phyloP scores from a whole-genome alignment of 2,329 filamentous ascomycete genomes.

The Anthostomella pinea region DNA sequence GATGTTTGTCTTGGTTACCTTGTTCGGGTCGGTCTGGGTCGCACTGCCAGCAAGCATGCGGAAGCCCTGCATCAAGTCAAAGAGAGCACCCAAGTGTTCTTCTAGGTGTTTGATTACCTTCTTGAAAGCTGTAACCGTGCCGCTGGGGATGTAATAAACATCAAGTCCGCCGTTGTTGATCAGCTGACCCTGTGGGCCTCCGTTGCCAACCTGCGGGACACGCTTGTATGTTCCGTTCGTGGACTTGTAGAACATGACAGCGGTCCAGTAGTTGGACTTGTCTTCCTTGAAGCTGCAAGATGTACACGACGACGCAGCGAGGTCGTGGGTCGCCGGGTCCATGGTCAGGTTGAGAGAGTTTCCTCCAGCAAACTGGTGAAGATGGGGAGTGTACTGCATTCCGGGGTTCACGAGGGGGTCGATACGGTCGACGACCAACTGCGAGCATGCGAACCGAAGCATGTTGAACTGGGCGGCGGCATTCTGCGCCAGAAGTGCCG shows the following conservation, averaged over 20 bases:
- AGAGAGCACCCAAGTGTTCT: background rate
- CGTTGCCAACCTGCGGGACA: conserved; percentile 43
- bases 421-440: conserved; percentile 45
- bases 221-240: conserved; percentile 43
- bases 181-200: conserved; percentile 41
- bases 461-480: conserved; percentile 37
- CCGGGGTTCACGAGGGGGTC: conserved; percentile 47
- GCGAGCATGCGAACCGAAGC: conserved; percentile 47
- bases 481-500: conserved; percentile 30
- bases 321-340: conserved; percentile 36
- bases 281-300: conserved; percentile 44
- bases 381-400: conserved; percentile 42
- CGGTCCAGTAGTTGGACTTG: conserved; percentile 47
- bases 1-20: conserved; percentile 39
- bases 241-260: conserved; percentile 44
- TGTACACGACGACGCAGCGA: conserved; percentile 39
- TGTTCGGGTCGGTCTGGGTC: conserved; percentile 38
- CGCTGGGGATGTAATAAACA: conserved; percentile 44
- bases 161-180: conserved; percentile 43
- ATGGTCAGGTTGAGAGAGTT: conserved; percentile 45
- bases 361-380: conserved; percentile 47
- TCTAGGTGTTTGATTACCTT: conserved; percentile 24
- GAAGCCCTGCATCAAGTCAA: conserved; percentile 36
- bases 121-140: conserved; percentile 41
- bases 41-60: conserved; percentile 45